Base-by-base conservation (phyloP, 106 monocot species). In the Acanthochlamys bracteata region DNA sequence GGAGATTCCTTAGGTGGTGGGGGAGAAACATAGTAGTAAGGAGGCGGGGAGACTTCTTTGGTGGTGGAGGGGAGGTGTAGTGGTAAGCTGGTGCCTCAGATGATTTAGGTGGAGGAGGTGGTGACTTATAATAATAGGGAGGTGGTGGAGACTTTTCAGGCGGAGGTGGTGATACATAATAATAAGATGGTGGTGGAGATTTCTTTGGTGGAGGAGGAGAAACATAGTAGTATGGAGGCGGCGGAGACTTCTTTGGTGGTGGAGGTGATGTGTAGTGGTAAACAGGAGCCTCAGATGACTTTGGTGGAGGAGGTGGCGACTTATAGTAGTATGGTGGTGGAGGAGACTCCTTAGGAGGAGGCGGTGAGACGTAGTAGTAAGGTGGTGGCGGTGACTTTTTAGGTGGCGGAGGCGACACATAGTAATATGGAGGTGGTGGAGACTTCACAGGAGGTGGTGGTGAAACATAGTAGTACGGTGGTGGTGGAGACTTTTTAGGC, bases 241-340 rank as follows among this genome's bases (percentile, higher is more conserved):
- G 49, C 10, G 74, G 76, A 3, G 33, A 33, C 33, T 33, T 33
- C 33, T 33, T 33, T 33, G 33, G 33, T 33, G 33, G 33, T 33
- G 33, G 33, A 33, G 33, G 33, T 1, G 76, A 76, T 2, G 66
- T 43, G 59, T 76, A 76, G 21, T 60, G 20, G 52, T 33, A 33
- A 33, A 19, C 59, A 10, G 61, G 61, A 0, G 61, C 40, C 4
- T 39, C 19, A 14, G 55, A 33, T 0, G 75, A 71, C 10, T 12
- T 14, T 9, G 49, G 49, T 17, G 49, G 49, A 14, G 49, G 49
- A 12, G 49, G 9, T 4, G 76, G 71, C 0, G 67, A 40, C 55
- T 77, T 71, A 17, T 61, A n/a, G 55, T 71, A 67, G 1, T 71
- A 53, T 10, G 66, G 39, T 10, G 69, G 25, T n/a, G 67, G 33